Base-by-base conservation (phyloP, 1,284 basidiomycete genomes). In the Ustilago hordei region DNA sequence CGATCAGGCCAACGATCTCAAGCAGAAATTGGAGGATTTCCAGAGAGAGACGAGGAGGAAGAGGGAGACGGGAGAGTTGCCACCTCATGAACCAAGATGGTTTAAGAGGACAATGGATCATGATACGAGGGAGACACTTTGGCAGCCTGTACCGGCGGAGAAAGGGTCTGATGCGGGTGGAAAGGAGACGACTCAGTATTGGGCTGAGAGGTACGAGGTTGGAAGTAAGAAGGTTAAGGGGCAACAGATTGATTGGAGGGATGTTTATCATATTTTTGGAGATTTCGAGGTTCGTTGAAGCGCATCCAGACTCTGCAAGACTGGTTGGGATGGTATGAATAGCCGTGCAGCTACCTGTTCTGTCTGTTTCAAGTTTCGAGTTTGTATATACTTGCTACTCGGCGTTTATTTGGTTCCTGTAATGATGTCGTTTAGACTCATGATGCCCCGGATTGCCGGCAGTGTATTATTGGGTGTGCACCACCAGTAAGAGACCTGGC, bases 1-100 rank as follows among this genome's bases (percentile, higher is more conserved):
- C 83, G 95, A 98, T 79, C 88, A 90, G 39, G 96, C 96, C 54
- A 97, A 98, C 86, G 90, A 90, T 62, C 88, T 98, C 77, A 98
- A 99, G 88, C 89, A 89, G 32, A 88, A 88, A 69, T 93, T 98
- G 83, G 96, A 98, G 85, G 94, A 97, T 75, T 90, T 90, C 82
- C 96, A 99, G 88, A 90, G 96, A 1, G 88, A 88, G 62, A 95
- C 92, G 8, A 88, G 95, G 63, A 89, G 89, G 62, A 90, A 90
- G 47, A 88, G 96, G 45, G 95, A 98, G 85, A 90, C 91, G 66
- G 95, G 95, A 13, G 88, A 89, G 79, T 66, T 92, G 57, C 89
- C 91, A 8, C 88, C 91, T 0, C 95, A 98, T 87, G 88, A 89
- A 75, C 92, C 96, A 3, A 89, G 94, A 28, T 88, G 87, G 86